Base-by-base conservation (phyloP, 441 rosid genomes). In the Brassica balearica region DNA sequence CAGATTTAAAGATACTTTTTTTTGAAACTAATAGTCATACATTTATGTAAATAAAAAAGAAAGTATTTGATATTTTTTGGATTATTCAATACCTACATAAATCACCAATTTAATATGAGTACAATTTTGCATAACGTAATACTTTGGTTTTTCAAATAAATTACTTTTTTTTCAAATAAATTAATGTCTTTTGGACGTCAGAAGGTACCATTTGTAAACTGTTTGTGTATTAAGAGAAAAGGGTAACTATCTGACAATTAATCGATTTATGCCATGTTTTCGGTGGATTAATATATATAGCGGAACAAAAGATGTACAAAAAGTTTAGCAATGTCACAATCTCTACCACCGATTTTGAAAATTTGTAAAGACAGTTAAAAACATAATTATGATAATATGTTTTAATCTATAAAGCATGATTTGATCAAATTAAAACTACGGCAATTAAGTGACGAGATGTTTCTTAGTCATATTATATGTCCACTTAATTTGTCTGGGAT, bases 361-460 rank as follows among this genome's bases (percentile, higher is more conserved):
- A 6, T 56, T 19, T 64, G 61, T 64, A 29, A 34, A 11, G 65
- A 55, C 69, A 51, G 17, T 56, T 69, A 1, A 27, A 43, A 80
- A 75, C 82, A 80, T 36, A 80, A 80, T 80, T 75, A 80, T 80
- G 76, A 65, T 75, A 34, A 41, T 64, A 20, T 74, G 68, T 51
- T 74, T 61, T 69, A 74, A 65, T 63, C 68, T 6, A 27, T 69
- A 70, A 75, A 80, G 72, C 58, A 74, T 74, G 82, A 80, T 58
- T 41, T 70, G 76, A 75, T 80, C 64, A 43, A 59, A 69, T 41
- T 15, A 20, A 56, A 58, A 65, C 68, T 56, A 22, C 25, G 48
- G 46, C 46, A 65, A 75, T 38, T 68, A 63, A 79, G 58, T 68
- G 71, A 43, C n/a, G 0, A 60, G 6, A 73, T 53, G 36, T 32